A percentile compares a stretch with the other conserved stretches of the same genome.
Conservation (phyloP, 164 flowering plant species). For the Berberis vulgaris region DNA sequence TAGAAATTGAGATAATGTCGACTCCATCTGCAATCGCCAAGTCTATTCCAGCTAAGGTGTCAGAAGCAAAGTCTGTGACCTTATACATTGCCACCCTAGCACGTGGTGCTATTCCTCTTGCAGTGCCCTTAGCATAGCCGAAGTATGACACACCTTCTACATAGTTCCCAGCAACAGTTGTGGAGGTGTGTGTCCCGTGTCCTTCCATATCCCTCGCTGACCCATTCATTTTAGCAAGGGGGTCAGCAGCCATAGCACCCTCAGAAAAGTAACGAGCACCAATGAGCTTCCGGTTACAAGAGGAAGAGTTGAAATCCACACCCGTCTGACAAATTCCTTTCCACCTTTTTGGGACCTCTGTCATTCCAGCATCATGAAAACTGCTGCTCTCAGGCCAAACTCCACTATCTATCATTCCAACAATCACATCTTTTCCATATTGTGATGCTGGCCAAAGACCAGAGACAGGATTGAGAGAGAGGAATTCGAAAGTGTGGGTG, state of each 20-base stretch:
- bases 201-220: slow-evolving; percentile 48
- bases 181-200: slow-evolving; percentile 62
- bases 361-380: slow-evolving; percentile 38
- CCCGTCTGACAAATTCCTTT: slow-evolving; percentile 46
- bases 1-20: slow-evolving; percentile 53
- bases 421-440: slow-evolving; percentile 40
- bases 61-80: slow-evolving; percentile 36
- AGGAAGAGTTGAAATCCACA: slow-evolving; percentile 28
- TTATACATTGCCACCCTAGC: slow-evolving; percentile 69
- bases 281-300: slow-evolving; percentile 58
- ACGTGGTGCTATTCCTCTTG: slow-evolving; percentile 49
- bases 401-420: slow-evolving; percentile 57
- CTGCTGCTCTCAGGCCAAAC: slow-evolving; percentile 68
- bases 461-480: slow-evolving; percentile 28
- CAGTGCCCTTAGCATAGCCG: slow-evolving; percentile 48
- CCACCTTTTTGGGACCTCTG: slow-evolving; percentile 46
- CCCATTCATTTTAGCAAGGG: slow-evolving; percentile 20
- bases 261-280: slow-evolving; percentile 55
- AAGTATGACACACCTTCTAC: slow-evolving; percentile 29
- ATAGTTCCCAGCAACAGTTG: slow-evolving; percentile 47
- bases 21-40: slow-evolving; percentile 58
- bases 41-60: slow-evolving; percentile 57
- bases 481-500: slow-evolving; percentile 35
- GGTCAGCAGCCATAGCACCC: slow-evolving; percentile 29
- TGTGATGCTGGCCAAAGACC: slow-evolving; percentile 39